Percentiles rank a stretch among this genome's conserved stretches.
Evolutionary conservation across 495 filamentous ascomycete species (phyloP).

Genomic region (Thermothielavioides terrestris): DNA sequence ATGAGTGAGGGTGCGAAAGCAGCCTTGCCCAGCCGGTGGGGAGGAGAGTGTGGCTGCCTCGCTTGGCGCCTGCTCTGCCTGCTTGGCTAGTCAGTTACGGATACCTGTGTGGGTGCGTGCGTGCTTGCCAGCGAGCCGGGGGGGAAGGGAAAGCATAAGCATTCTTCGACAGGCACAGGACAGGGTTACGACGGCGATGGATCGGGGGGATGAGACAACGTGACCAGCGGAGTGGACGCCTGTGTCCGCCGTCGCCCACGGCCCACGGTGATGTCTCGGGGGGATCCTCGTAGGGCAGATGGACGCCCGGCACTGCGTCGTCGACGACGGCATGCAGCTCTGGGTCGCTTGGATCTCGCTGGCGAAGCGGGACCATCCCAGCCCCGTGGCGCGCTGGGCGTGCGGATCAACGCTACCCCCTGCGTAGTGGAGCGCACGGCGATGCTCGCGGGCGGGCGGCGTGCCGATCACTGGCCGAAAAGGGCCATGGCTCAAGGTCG

Average conservation of each 20-base stretch:
- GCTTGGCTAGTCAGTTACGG: background rate
- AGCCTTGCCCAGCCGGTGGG: background rate
- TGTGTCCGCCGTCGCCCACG: background rate
- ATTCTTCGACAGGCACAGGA: background rate
- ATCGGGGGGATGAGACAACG: background rate
- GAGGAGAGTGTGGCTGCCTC: too few relatives aligned
- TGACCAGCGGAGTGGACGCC: constrained; percentile 1
- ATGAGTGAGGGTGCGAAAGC: constrained; percentile 1
- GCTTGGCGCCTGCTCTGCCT: background rate
- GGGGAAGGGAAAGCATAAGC: background rate
- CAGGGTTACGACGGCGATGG: background rate
- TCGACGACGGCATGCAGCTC: background rate
- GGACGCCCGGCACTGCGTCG: constrained; percentile 1
- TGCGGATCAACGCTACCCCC: too few relatives aligned
- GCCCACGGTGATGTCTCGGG: background rate
- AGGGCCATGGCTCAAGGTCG: background rate
- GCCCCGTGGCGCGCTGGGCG: background rate
- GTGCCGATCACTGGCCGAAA: constrained; percentile 6
- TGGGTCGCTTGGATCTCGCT: background rate
- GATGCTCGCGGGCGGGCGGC: background rate
- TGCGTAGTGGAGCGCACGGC: background rate
- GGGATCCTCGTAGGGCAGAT: constrained; percentile 2
- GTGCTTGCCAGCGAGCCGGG: background rate
- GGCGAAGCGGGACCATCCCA: background rate
- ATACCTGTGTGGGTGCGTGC: background rate